Percentiles rank a stretch among this genome's conserved stretches.
Conservation (phyloP, 2,329 filamentous ascomycete genomes). For the Didymella glomerata region DNA sequence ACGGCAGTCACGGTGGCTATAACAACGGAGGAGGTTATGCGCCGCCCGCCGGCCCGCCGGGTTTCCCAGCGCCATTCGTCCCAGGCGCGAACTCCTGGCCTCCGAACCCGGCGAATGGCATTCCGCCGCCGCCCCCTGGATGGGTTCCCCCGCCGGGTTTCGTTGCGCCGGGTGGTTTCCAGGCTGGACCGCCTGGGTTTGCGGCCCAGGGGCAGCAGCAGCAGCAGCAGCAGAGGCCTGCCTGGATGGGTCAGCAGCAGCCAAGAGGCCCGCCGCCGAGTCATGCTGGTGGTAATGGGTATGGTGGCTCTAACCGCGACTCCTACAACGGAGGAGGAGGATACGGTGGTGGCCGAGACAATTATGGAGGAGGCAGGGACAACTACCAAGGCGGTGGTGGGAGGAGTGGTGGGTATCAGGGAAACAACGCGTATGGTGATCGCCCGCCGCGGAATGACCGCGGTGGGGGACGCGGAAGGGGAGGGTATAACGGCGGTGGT, state of each 20-base stretch:
- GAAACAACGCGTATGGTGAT: constrained; percentile 34
- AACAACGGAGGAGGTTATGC: neutral
- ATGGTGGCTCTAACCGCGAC: constrained; percentile 29
- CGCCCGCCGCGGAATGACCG: constrained; percentile 30
- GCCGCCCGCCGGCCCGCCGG: neutral
- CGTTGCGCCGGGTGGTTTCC: constrained; percentile 14
- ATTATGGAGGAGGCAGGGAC: constrained; percentile 26
- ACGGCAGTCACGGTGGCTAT: too few relatives aligned
- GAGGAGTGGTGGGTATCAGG: constrained; percentile 28
- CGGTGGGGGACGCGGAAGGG: constrained; percentile 31
- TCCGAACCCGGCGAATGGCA: constrained; percentile 39
- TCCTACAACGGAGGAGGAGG: constrained; percentile 29
- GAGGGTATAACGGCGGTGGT: constrained; percentile 37
- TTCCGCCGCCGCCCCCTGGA: constrained; percentile 41
- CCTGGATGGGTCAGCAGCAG: constrained; percentile 33
- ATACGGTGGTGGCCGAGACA: constrained; percentile 18
- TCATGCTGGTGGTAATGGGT: constrained; percentile 24
- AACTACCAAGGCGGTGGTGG: constrained; percentile 30
- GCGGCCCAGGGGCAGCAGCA: constrained; percentile 28
- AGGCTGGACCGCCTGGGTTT: constrained; percentile 27
- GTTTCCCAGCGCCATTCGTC: constrained; percentile 28
- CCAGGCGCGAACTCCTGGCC: constrained; percentile 31
- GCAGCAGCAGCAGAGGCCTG: constrained; percentile 20
- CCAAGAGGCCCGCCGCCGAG: constrained; percentile 33
- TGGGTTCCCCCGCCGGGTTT: constrained; percentile 40